Base-by-base conservation (phyloP, 78 protist genomes). In the Dictyostelium intermedium region DNA sequence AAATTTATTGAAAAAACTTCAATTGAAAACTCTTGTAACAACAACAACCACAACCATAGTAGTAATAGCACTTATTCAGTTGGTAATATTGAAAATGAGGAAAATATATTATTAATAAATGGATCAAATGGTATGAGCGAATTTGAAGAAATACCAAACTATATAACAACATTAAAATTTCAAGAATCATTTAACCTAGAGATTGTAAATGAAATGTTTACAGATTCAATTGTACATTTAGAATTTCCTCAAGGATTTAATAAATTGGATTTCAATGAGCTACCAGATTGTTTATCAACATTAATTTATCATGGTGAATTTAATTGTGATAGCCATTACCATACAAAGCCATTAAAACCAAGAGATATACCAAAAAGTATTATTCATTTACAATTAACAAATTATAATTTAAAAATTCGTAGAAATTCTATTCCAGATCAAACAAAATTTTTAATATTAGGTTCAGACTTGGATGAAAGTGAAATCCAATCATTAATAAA, bases 211-310 rank as follows among this genome's bases (percentile, higher is more conserved):
- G 79, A 72, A 11, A 34, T 34, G 47, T 34, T 72, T 72, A 27
- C 79, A 14, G 47, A 72, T 18, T 34, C 37, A 18, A 27, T 72
- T 34, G 16, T 10, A 34, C 79, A 72, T 72, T 34, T 72, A 27
- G 47, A 72, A 34, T 72, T 72, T 18, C 23, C 37, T 16, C 37
- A 34, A 34, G 35, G 39, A 13, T 72, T 72, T 72, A 72, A 72
- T 34, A 72, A 72, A 72, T 72, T 72, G 27, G 79, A 72, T 72
- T 72, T 72, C 27, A 30, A 34, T 34, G 79, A 72, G 32, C 20
- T 72, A 72, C 79, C 79, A 72, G 79, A 72, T 16, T 34, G 20
- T 32, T 72, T 72, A 72, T 72, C 79, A 72, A 72, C 79, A 72
- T 72, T 72, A 16, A 72, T 34, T 16, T 72, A 72, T 72, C 20